Evolutionary conservation across 495 filamentous ascomycete genomes (phyloP).

Genomic region (Cercophora scortea): DNA sequence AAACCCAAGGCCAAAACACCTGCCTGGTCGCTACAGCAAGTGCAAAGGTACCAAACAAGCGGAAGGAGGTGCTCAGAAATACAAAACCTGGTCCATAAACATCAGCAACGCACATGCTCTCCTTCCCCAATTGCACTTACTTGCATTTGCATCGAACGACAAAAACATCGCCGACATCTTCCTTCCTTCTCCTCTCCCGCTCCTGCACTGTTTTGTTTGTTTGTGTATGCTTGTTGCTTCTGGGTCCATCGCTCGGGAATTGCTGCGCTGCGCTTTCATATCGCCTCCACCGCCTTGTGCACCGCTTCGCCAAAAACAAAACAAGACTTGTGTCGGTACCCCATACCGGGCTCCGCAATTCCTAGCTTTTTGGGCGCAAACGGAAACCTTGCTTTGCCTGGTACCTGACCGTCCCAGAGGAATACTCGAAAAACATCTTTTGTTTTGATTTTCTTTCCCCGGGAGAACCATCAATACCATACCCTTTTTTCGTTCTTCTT

Average conservation of each 20-base stretch:
- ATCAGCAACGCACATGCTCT: constrained; percentile 11
- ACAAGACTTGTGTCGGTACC: no score
- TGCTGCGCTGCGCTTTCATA: no score
- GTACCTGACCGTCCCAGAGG: no score
- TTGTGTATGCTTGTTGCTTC: no score
- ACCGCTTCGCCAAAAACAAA: background rate
- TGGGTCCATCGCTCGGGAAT: no score
- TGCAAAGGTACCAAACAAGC: background rate
- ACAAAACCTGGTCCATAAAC: constrained; percentile 6
- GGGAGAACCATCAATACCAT: no score
- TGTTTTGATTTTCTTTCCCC: no score
- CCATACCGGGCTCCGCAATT: no score
- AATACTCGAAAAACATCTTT: no score
- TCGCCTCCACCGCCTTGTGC: background rate
- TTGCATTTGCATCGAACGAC: background rate
- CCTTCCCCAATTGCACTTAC: constrained; percentile 12
- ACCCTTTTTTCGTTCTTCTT: no score
- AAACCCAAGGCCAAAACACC: constrained; percentile 5
- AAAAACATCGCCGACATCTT: background rate
- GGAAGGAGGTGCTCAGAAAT: background rate
- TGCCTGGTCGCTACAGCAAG: background rate
- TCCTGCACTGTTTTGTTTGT: background rate
- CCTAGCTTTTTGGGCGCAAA: no score
- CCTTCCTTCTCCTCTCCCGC: background rate
- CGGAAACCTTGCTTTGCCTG: no score